Conservation (phyloP, 177 flowering plant species). For the Telopea speciosissima region DNA sequence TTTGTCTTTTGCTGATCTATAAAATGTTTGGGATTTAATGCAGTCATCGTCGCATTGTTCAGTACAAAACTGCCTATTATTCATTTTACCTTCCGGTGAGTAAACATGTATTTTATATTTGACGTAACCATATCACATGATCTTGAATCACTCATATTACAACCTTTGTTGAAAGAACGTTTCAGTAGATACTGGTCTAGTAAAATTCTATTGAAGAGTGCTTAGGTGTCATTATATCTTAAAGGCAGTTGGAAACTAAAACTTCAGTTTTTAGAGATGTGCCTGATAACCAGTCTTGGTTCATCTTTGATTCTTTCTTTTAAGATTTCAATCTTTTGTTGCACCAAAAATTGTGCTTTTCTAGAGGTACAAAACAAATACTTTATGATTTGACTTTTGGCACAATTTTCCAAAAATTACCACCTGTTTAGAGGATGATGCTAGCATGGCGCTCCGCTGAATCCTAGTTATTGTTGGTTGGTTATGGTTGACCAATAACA, state of each 20-base stretch:
- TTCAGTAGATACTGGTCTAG: not conserved
- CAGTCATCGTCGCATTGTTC: slow-evolving; percentile 92
- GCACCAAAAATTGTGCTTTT: not conserved
- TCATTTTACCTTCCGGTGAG: slow-evolving; percentile 96
- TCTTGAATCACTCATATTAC: not conserved
- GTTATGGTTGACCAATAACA: not conserved
- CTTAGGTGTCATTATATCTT: not conserved
- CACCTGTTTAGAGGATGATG: not conserved
- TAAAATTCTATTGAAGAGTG: not conserved
- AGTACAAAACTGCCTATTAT: slow-evolving; percentile 94
- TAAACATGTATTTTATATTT: slow-evolving; percentile 1
- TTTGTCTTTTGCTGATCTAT: slow-evolving; percentile 10
- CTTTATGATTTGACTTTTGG: not conserved
- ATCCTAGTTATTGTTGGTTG: not conserved
- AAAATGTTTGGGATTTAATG: slow-evolving; percentile 18
- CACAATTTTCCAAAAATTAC: not conserved
- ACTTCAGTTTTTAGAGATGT: not conserved
- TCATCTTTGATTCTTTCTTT: not conserved
- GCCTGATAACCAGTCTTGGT: not conserved
- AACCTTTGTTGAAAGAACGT: not conserved
- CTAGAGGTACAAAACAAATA: not conserved
- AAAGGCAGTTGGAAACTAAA: not conserved
- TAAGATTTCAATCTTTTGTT: not conserved
- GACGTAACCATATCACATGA: not conserved
- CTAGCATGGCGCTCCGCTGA: no score